Evolutionary conservation across 305 asterid genomes (phyloP).

Genomic region (Fraxinus nigra): DNA sequence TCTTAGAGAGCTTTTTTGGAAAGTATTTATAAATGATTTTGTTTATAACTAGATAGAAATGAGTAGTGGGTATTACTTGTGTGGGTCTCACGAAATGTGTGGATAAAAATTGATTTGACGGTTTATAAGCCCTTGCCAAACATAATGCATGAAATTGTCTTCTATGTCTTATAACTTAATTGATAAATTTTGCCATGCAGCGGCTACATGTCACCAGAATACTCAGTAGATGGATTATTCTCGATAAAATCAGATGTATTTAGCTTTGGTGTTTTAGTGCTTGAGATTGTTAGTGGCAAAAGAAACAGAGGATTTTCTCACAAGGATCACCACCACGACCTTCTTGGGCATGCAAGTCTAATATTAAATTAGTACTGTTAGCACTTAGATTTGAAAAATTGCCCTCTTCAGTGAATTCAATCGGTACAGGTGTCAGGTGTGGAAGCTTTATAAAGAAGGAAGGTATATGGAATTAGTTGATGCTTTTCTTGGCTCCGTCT

Average conservation of each 20-base stretch:
- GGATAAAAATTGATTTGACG: background rate
- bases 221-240: background rate
- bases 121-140: background rate
- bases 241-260: background rate
- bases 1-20: background rate
- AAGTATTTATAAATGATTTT: background rate
- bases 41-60: background rate
- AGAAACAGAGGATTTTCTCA: background rate
- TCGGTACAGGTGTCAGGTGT: background rate
- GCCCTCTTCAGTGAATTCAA: background rate
- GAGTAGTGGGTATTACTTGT: background rate
- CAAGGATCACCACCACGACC: background rate
- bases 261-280: background rate
- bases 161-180: background rate
- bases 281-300: background rate
- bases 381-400: background rate
- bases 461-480: constrained; percentile 12
- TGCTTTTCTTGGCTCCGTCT: constrained; percentile 6
- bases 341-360: background rate
- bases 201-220: background rate
- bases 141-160: background rate
- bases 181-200: background rate
- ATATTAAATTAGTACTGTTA: constrained; percentile 19
- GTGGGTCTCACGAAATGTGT: background rate
- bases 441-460: background rate